These are phyloP conservation scores for Dictyophora rubrovolvata DNA, from an alignment of 768 basidiomycete genomes.

Conservation along the genomic window DNA sequence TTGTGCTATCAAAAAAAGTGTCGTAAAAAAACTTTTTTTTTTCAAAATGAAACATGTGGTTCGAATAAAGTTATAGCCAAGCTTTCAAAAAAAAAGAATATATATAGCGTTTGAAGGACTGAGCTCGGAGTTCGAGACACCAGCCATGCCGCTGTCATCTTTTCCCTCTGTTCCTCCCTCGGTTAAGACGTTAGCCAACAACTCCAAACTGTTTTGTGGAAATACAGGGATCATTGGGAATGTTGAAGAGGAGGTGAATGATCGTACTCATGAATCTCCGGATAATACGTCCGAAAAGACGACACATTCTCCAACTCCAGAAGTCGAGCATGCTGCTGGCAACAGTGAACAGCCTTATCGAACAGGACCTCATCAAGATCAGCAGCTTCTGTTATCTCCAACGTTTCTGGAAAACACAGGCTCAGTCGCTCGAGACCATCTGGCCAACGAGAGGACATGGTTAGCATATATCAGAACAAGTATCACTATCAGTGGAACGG, in stretches of 20 bases:
- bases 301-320: neutral
- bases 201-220: neutral
- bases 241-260: too few relatives aligned
- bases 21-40: neutral
- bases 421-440: constrained; percentile 41
- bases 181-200: neutral
- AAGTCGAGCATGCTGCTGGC: too few relatives aligned
- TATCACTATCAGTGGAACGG: constrained; percentile 36
- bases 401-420: constrained; percentile 33
- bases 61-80: too few relatives aligned
- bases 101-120: neutral
- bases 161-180: neutral
- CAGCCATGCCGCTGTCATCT: neutral
- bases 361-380: neutral
- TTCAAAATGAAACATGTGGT: neutral
- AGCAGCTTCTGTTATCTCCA: neutral
- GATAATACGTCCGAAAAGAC: neutral
- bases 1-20: neutral
- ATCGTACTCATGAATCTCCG: neutral
- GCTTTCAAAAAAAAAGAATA: too few relatives aligned
- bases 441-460: constrained; percentile 41
- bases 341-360: neutral
- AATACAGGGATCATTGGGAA: neutral
- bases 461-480: constrained; percentile 44
- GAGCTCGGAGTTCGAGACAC: too few relatives aligned